Conservation (phyloP, 768 basidiomycete species). For the Auricularia heimuer region DNA sequence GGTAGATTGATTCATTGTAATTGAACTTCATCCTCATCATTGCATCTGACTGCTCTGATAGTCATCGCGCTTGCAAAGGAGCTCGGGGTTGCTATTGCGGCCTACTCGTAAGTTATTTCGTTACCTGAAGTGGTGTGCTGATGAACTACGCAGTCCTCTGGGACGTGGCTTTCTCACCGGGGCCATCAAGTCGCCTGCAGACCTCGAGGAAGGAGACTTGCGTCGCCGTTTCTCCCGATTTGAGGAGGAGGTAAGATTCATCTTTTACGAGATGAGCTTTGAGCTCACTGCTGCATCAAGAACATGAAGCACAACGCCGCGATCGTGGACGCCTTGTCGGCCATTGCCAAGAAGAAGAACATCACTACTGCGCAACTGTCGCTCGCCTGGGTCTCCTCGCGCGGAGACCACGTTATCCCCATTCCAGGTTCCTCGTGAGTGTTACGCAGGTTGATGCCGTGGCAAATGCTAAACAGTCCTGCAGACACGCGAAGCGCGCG, state of each 20-base stretch:
- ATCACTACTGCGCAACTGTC: slow-evolving; percentile 31
- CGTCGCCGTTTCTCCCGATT: slow-evolving; percentile 33
- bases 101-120: slow-evolving; percentile 38
- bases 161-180: slow-evolving; percentile 47
- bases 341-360: slow-evolving; percentile 32
- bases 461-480: slow-evolving; percentile 9
- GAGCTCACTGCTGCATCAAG: slow-evolving; percentile 14
- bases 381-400: slow-evolving; percentile 33
- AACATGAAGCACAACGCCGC: slow-evolving; percentile 32
- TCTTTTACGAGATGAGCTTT: slow-evolving; percentile 8
- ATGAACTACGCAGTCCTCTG: slow-evolving; percentile 31
- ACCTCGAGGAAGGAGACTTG: slow-evolving; percentile 32
- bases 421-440: slow-evolving; percentile 38
- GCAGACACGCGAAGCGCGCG: slow-evolving; percentile 31
- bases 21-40: not conserved
- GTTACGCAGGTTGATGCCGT: not conserved
- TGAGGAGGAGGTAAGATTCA: slow-evolving; percentile 28
- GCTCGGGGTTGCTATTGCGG: slow-evolving; percentile 48
- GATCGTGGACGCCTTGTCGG: slow-evolving; percentile 31
- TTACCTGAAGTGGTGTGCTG: not conserved
- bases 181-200: slow-evolving; percentile 30
- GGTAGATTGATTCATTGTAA: not conserved
- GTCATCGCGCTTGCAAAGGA: slow-evolving; percentile 46
- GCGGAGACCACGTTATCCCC: slow-evolving; percentile 35
- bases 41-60: slow-evolving; percentile 4